phyloP scores from a whole-genome alignment of 371 early-diverging fungal genomes.

The Rhizopus delemar region DNA sequence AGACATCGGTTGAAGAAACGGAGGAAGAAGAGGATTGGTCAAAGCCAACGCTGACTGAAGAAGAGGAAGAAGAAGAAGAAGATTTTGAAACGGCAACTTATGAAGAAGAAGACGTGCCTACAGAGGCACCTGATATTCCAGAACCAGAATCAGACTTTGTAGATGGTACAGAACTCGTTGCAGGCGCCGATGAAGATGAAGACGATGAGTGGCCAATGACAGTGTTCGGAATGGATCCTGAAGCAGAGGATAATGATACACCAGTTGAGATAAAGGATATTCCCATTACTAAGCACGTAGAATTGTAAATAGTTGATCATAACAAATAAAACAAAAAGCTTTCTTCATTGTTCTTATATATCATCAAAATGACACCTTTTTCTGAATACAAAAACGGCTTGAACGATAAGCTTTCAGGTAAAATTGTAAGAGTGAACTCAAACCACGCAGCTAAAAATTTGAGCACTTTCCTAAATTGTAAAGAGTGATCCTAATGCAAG shows the following conservation, averaged over 20 bases:
- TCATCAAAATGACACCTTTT: no score
- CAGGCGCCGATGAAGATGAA: conserved; percentile 27
- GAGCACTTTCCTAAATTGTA: no score
- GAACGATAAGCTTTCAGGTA: no score
- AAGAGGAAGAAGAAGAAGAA: conserved; percentile 5
- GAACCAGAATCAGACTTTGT: conserved; percentile 25
- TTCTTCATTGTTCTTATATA: not conserved
- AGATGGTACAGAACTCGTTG: conserved; percentile 21
- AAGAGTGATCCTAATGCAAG: no score
- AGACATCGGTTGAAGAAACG: no score
- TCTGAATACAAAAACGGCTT: no score
- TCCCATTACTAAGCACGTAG: conserved; percentile 11
- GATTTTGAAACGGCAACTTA: not conserved
- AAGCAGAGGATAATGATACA: conserved; percentile 9
- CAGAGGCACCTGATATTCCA: conserved; percentile 15
- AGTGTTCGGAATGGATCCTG: conserved; percentile 20
- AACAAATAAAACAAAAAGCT: not conserved
- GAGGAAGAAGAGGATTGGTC: not conserved
- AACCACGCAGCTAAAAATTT: no score
- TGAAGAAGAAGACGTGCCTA: conserved; percentile 17
- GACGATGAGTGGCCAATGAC: conserved; percentile 30
- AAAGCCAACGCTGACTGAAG: not conserved
- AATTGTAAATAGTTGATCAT: not conserved
- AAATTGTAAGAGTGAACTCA: no score
- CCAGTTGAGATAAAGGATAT: conserved; percentile 13